Evolutionary conservation across 1,284 basidiomycete genomes (phyloP), one percentile per base, ranked within the genome.

Genomic region (Leucoagaricus sp.): DNA sequence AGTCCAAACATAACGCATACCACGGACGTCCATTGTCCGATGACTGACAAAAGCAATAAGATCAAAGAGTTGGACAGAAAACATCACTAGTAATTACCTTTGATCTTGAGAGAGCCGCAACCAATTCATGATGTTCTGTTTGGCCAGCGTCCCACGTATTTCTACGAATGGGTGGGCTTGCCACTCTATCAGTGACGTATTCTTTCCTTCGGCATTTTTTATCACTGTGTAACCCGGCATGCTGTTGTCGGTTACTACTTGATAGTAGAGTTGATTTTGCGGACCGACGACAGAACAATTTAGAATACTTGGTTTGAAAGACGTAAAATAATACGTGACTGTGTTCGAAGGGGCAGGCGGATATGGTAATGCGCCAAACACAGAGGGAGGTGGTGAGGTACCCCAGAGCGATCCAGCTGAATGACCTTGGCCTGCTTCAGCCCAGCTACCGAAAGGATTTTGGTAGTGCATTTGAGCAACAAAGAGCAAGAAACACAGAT

Each of bases 311-410:
- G 77, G 74, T 54, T 72, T 77, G 64, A 81, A 76, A n/a, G 75
- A 70, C 17, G 76, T 76, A 72, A 86, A 81, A 46, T 75, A 72
- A 68, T 81, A 80, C 6, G 75, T 76, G 63, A 74, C 64, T 57
- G 75, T 69, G 51, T 73, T 69, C 21, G 72, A 66, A 52, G 71
- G 65, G 29, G 71, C 64, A 48, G 64, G 58, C 58, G 78, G 76
- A 58, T 83, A 83, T 13, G 85, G 85, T n/a, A 86, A 77, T 1
- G 84, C 84, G 15, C 84, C 84, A 61, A 80, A 82, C 49, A 84
- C 69, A 36, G 84, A 85, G 48, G 82, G 79, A 12, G 75, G 60
- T 8, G 64, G 67, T 36, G 51, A 40, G 12, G 57, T 52, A 34
- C 51, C 59, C 61, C 62, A 61, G 13, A 61, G 58, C 33, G 50